Percentiles rank a stretch among this genome's conserved stretches.
Evolutionary conservation across 805 yeast genomes (phyloP).

Genomic region (Suhomyces canberraensis): DNA sequence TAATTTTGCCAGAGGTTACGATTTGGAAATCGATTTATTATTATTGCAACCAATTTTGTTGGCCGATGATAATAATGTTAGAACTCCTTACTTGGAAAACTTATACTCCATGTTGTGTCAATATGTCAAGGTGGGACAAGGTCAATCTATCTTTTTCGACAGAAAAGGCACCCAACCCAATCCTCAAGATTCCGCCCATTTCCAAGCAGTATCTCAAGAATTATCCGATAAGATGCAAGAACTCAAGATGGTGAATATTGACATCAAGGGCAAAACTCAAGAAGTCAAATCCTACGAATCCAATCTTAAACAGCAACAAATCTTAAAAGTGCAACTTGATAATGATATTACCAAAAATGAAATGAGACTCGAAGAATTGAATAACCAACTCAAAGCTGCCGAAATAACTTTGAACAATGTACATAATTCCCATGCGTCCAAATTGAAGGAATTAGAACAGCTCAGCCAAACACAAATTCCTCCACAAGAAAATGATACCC

Average conservation of each 20-base stretch:
- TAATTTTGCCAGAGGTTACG: constrained; percentile 52
- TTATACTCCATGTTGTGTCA: constrained; percentile 76
- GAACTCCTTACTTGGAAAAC: constrained; percentile 88
- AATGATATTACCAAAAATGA: constrained; percentile 19
- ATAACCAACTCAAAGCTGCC: constrained; percentile 11
- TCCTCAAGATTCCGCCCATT: neutral
- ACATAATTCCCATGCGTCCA: constrained; percentile 3
- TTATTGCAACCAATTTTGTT: constrained; percentile 81
- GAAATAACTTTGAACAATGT: constrained; percentile 11
- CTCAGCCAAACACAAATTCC: neutral
- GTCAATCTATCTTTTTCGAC: constrained; percentile 28
- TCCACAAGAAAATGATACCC: neutral
- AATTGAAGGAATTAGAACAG: constrained; percentile 7
- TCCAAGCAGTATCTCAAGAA: neutral
- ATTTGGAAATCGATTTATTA: constrained; percentile 68
- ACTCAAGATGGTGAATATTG: constrained; percentile 17
- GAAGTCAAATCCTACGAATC: constrained; percentile 17
- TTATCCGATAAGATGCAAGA: constrained; percentile 9
- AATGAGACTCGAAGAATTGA: constrained; percentile 4
- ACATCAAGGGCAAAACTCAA: constrained; percentile 14
- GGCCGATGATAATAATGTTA: constrained; percentile 84
- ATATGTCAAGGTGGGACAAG: constrained; percentile 45
- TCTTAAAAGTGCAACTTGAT: constrained; percentile 20
- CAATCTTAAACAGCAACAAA: constrained; percentile 18
- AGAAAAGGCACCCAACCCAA: constrained; percentile 14